Conservation (phyloP, 1,139 yeast genomes). For the Kazachstania sp. region DNA sequence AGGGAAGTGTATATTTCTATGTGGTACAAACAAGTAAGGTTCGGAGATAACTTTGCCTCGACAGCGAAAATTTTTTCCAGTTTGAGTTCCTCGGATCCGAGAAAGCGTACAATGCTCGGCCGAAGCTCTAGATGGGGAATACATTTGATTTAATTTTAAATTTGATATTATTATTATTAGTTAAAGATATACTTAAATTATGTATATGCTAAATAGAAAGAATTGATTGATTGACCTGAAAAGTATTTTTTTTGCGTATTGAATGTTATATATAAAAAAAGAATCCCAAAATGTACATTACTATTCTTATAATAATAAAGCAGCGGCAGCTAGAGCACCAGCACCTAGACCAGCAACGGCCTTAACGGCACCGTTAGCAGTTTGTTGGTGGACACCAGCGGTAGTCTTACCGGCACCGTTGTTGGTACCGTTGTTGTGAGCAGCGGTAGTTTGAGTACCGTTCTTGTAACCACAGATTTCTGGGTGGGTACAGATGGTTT, state of each 20-base stretch:
- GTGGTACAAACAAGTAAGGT: too few relatives aligned
- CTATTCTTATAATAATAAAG: slow-evolving; percentile 8
- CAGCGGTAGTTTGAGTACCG: background rate
- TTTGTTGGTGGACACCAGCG: slow-evolving; percentile 3
- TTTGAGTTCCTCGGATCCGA: background rate
- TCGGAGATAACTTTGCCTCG: too few relatives aligned
- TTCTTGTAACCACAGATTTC: slow-evolving; percentile 4
- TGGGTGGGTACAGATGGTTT: slow-evolving; percentile 3
- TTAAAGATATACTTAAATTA: too few relatives aligned
- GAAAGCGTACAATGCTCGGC: background rate
- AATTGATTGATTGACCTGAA: too few relatives aligned
- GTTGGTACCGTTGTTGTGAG: background rate
- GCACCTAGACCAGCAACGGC: slow-evolving; percentile 11
- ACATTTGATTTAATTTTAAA: too few relatives aligned
- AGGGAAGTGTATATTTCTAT: too few relatives aligned
- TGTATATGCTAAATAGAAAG: too few relatives aligned
- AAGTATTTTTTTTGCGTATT: too few relatives aligned
- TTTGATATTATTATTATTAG: too few relatives aligned
- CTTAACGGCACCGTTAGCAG: slow-evolving; percentile 9
- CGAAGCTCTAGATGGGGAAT: too few relatives aligned
- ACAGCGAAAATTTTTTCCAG: background rate
- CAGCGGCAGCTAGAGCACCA: slow-evolving; percentile 11
- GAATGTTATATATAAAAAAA: too few relatives aligned
- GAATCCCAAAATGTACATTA: background rate
- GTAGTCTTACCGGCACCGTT: slow-evolving; percentile 3